Percentiles rank a stretch among this genome's conserved stretches.
Conservation (phyloP, 495 filamentous ascomycete species). For the Penicillium maclennaniae region DNA sequence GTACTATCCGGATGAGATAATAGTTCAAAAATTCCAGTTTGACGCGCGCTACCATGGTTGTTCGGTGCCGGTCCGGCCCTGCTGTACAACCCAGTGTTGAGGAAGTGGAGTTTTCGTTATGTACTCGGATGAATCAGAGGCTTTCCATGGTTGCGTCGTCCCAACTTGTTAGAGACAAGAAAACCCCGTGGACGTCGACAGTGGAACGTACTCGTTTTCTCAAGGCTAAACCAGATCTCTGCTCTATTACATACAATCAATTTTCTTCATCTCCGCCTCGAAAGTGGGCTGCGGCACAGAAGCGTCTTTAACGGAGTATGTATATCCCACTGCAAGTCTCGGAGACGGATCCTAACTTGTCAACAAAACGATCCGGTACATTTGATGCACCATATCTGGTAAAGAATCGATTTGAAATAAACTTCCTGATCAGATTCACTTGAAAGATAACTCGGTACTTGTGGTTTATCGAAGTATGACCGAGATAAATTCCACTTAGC, state of each 20-base stretch:
- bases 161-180: constrained; percentile 6
- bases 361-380: not conserved
- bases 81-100: constrained; percentile 24
- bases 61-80: constrained; percentile 24
- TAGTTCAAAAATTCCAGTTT: not conserved
- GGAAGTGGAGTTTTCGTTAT: constrained; percentile 19
- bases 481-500: not conserved
- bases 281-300: constrained; percentile 5
- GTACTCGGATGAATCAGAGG: constrained; percentile 4
- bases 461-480: not conserved
- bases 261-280: not conserved
- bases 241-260: constrained; percentile 6
- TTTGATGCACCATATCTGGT: not conserved
- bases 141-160: constrained; percentile 16
- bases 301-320: constrained; percentile 3
- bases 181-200: not conserved
- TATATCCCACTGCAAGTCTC: constrained; percentile 13
- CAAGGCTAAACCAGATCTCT: not conserved
- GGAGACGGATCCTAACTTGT: not conserved
- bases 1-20: not conserved
- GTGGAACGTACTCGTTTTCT: constrained; percentile 7
- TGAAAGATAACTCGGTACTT: not conserved
- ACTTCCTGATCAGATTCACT: not conserved
- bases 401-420: not conserved
- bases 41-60: constrained; percentile 19